phyloP scores from a whole-genome alignment of 352 stramenopile species.

The Peronospora farinosa region DNA sequence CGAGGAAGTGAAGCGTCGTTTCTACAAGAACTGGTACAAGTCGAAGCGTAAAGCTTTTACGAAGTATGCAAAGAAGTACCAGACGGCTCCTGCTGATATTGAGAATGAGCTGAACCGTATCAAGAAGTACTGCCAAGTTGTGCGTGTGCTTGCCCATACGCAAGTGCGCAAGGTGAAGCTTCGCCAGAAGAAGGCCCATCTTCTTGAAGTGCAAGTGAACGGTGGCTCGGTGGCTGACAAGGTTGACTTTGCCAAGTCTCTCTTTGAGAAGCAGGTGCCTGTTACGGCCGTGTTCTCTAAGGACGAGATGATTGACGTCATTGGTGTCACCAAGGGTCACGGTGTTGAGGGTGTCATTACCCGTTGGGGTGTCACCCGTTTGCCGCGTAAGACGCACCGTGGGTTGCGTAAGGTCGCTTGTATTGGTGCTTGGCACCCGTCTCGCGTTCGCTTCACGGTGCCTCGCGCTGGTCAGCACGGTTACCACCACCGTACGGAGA shows the following conservation, averaged over 20 bases:
- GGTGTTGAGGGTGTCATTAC: constrained; percentile 98
- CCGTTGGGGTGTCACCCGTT: constrained; percentile 98
- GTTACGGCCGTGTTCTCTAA: constrained; percentile 93
- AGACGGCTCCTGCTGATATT: constrained; percentile 87
- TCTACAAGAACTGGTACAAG: constrained; percentile 99
- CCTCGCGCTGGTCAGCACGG: constrained; percentile 99
- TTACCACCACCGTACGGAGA: constrained; percentile 99
- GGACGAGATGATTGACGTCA: constrained; percentile 99
- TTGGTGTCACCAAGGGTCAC: constrained; percentile 98
- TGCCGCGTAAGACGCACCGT: constrained; percentile 99
- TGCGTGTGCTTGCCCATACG: constrained; percentile 99
- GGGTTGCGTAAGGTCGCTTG: constrained; percentile 99
- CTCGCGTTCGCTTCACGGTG: constrained; percentile 97
- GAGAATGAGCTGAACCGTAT: constrained; percentile 98
- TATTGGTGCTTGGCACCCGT: constrained; percentile 99
- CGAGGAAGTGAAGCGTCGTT: constrained; percentile 98
- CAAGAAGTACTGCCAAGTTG: constrained; percentile 99
- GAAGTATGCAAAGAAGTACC: constrained; percentile 99
- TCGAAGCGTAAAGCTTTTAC: constrained; percentile 99
- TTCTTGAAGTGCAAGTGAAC: constrained; percentile 99
- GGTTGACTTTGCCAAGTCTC: constrained; percentile 98
- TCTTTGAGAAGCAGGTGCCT: constrained; percentile 99
- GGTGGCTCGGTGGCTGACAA: constrained; percentile 95
- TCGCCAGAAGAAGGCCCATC: constrained; percentile 99
- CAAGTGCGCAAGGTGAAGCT: constrained; percentile 99